Evolutionary conservation across 805 yeast species (phyloP).

Genomic region (Metschnikowia shivogae): DNA sequence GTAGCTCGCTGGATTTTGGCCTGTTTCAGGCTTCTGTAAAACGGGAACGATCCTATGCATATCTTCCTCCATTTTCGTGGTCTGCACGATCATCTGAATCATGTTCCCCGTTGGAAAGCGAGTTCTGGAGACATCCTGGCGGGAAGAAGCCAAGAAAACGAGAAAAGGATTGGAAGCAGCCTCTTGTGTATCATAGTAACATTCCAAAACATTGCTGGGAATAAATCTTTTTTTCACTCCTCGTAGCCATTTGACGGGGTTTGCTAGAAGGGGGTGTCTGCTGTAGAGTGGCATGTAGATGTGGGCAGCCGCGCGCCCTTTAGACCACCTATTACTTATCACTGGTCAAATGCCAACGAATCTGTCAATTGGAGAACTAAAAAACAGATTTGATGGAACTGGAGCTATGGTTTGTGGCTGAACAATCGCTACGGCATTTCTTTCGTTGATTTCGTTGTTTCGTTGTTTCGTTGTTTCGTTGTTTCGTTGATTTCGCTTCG

Average conservation of each 20-base stretch:
- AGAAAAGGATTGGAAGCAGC: slow-evolving; percentile 29
- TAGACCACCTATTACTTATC: too few species aligned
- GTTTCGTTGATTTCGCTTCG: too few species aligned
- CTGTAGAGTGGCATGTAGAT: slow-evolving; percentile 6
- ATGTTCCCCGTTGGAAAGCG: slow-evolving; percentile 29
- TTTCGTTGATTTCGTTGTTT: too few species aligned
- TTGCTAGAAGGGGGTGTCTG: slow-evolving; percentile 28
- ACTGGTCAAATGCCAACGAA: too few species aligned
- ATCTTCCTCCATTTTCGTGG: neutral
- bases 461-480: too few species aligned
- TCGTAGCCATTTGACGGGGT: slow-evolving; percentile 28
- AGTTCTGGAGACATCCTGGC: slow-evolving; percentile 20
- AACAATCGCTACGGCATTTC: too few species aligned
- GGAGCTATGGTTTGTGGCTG: too few species aligned
- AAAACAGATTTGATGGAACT: too few species aligned
- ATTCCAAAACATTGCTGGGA: slow-evolving; percentile 16
- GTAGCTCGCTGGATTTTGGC: slow-evolving; percentile 24
- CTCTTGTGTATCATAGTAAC: slow-evolving; percentile 17
- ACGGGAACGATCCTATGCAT: slow-evolving; percentile 16
- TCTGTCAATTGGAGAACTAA: too few species aligned
- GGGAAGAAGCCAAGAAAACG: slow-evolving; percentile 21
- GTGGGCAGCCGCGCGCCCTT: neutral
- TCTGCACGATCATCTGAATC: slow-evolving; percentile 17
- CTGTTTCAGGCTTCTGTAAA: slow-evolving; percentile 13
- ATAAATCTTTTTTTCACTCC: slow-evolving; percentile 20